These are phyloP conservation scores for Talinum fruticosum DNA, from an alignment of 148 eudicot species.

Conservation along the genomic window DNA sequence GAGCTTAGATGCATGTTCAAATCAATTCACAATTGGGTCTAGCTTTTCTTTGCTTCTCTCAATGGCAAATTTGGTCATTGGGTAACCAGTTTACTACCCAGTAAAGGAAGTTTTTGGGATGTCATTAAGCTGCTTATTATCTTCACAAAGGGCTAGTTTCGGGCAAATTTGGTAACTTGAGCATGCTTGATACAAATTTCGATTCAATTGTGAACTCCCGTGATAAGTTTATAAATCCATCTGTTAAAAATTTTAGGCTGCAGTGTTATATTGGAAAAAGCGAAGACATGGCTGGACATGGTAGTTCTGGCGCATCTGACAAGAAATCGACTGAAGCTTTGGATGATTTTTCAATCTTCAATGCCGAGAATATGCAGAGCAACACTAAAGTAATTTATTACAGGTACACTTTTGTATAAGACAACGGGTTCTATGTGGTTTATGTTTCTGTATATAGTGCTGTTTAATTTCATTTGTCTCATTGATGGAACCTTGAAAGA, in stretches of 20 bases:
- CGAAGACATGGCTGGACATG: slow-evolving; percentile 65
- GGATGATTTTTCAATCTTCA: slow-evolving; percentile 56
- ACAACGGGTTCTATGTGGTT: background rate
- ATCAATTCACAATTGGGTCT: too few species aligned
- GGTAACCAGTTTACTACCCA: background rate
- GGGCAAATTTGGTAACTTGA: too few species aligned
- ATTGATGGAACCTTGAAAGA: too few species aligned
- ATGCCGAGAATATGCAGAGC: slow-evolving; percentile 73
- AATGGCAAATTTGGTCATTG: background rate
- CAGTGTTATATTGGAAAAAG: background rate
- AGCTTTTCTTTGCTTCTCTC: background rate
- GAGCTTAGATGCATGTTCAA: background rate
- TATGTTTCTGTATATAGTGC: too few species aligned
- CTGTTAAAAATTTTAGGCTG: slow-evolving; percentile 5
- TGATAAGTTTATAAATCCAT: too few species aligned
- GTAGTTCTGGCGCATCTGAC: slow-evolving; percentile 44
- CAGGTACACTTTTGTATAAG: slow-evolving; percentile 42
- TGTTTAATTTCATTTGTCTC: too few species aligned
- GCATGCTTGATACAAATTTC: too few species aligned
- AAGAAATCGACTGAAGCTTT: slow-evolving; percentile 47
- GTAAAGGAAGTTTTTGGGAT: background rate
- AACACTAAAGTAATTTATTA: slow-evolving; percentile 67
- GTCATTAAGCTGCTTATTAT: background rate
- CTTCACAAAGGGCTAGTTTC: too few species aligned
- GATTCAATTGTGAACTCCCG: too few species aligned